Evolutionary conservation across 2,329 filamentous ascomycete species (phyloP).

Genomic region (Sporothrix globosa): DNA sequence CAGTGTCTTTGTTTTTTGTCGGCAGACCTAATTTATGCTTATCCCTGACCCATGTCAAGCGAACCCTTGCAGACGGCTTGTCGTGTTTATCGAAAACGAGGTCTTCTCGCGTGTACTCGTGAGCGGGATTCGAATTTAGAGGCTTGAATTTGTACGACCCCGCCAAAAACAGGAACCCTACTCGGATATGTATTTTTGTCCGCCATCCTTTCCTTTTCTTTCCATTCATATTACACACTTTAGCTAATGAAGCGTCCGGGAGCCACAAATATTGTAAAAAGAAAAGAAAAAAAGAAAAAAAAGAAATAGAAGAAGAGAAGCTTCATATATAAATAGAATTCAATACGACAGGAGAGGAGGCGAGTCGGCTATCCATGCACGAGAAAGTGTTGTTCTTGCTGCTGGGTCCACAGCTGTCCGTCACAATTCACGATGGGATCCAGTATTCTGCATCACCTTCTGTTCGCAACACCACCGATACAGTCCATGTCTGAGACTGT

Average conservation of each 20-base stretch:
- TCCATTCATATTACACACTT: not conserved
- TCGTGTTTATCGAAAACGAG: conserved; percentile 18
- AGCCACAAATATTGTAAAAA: not conserved
- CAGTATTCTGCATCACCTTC: not conserved
- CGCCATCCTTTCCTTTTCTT: not conserved
- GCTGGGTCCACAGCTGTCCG: not conserved
- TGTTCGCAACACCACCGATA: not conserved
- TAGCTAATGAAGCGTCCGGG: not conserved
- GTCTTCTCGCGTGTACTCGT: not conserved
- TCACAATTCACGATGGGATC: not conserved
- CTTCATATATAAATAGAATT: not conserved
- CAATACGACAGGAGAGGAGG: not conserved
- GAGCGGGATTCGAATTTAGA: not conserved
- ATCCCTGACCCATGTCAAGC: not conserved
- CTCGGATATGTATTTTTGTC: not conserved
- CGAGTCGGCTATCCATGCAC: not conserved
- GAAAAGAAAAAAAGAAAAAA: not conserved
- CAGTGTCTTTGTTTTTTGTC: not conserved
- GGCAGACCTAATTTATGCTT: not conserved
- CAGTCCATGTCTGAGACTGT: not conserved
- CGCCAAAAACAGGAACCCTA: not conserved
- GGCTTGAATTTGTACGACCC: not conserved
- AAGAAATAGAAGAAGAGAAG: not conserved
- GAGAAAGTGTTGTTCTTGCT: no score
- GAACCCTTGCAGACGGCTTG: not conserved